Evolutionary conservation across 495 filamentous ascomycete genomes (phyloP).

Genomic region (Neurospora sp.): DNA sequence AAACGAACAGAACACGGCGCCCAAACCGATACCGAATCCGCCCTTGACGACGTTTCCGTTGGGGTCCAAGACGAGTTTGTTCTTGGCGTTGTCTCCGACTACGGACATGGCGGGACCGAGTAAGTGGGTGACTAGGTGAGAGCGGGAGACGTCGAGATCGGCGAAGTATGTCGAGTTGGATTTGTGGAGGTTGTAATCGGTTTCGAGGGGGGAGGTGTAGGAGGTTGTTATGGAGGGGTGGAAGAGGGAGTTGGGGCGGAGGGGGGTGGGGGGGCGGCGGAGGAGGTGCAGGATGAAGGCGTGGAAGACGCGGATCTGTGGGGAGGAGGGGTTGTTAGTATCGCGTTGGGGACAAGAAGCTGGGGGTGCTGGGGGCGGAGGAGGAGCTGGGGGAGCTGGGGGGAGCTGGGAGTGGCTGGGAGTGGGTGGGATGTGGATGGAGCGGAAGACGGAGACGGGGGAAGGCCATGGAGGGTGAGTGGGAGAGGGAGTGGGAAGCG

Average conservation of each 20-base stretch:
- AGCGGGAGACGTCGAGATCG: slow-evolving; percentile 66
- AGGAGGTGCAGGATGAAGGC: slow-evolving; percentile 51
- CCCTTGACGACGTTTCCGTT: slow-evolving; percentile 22
- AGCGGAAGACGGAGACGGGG: background rate
- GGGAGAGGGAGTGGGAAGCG: too few species aligned
- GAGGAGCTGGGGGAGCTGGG: too few species aligned
- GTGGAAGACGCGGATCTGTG: slow-evolving; percentile 52
- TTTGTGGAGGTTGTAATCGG: slow-evolving; percentile 80
- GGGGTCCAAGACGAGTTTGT: slow-evolving; percentile 32
- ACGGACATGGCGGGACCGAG: slow-evolving; percentile 37
- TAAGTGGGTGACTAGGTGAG: slow-evolving; percentile 47
- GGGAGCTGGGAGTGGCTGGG: background rate
- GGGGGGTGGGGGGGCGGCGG: slow-evolving; percentile 19
- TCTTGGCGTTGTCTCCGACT: slow-evolving; percentile 30
- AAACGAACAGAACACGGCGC: slow-evolving; percentile 58
- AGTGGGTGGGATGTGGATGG: too few species aligned
- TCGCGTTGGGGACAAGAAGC: background rate
- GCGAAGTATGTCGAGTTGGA: slow-evolving; percentile 76
- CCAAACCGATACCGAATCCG: slow-evolving; percentile 51
- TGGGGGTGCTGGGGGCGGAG: background rate
- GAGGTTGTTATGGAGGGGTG: slow-evolving; percentile 51
- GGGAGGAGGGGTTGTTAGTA: background rate
- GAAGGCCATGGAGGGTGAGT: too few species aligned
- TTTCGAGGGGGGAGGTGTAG: slow-evolving; percentile 53
- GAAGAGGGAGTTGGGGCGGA: slow-evolving; percentile 49